Conservation (phyloP, 768 basidiomycete genomes). For the Leccinum pellstonianum region DNA sequence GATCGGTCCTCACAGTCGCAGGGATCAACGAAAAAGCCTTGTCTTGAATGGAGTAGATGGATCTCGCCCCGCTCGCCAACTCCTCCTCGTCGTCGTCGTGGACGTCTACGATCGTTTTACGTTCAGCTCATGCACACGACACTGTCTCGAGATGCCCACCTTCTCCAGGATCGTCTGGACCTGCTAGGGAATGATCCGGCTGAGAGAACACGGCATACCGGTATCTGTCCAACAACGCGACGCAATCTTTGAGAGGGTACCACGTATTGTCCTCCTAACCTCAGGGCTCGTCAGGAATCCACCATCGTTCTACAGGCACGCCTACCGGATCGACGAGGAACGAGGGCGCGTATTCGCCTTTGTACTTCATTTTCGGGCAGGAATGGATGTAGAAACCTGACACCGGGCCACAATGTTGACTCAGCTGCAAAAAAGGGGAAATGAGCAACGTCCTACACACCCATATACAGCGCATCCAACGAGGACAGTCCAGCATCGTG, state of each 20-base stretch:
- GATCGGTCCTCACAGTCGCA: constrained; percentile 21
- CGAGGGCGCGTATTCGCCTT: constrained; percentile 89
- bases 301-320: not conserved
- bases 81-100: constrained; percentile 17
- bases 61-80: constrained; percentile 21
- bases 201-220: constrained; percentile 70
- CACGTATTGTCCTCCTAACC: constrained; percentile 75
- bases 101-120: constrained; percentile 13
- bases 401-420: not conserved
- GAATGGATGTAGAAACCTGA: constrained; percentile 91
- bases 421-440: not conserved
- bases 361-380: constrained; percentile 95
- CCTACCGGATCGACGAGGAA: constrained; percentile 83
- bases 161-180: constrained; percentile 28
- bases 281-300: constrained; percentile 5
- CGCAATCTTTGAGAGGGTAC: constrained; percentile 63
- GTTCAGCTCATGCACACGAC: constrained; percentile 3
- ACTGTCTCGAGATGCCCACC: constrained; percentile 18
- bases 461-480: constrained; percentile 83
- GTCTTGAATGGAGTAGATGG: constrained; percentile 25
- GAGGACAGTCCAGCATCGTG: constrained; percentile 59
- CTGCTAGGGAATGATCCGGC: constrained; percentile 52
- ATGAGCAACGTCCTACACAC: constrained; percentile 39
- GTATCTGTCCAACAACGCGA: constrained; percentile 58
- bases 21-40: constrained; percentile 26